These are phyloP conservation scores for Nicotiana undulata DNA, from an alignment of 257 asterid genomes.

Conservation along the genomic window DNA sequence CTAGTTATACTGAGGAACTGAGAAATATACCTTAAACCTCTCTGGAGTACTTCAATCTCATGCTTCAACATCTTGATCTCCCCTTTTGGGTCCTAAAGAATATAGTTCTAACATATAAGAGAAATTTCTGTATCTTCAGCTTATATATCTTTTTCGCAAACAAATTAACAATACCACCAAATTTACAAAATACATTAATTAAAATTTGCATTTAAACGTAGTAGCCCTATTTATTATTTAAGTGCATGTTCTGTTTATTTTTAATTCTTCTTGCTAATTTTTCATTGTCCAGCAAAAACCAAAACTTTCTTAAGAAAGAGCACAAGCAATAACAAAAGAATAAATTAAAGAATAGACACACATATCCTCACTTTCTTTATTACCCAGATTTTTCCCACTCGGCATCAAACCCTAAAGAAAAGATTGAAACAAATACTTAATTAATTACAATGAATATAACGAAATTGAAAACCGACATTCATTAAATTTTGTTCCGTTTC, in stretches of 20 bases:
- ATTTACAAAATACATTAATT: neutral
- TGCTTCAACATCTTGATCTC: conserved; percentile 72
- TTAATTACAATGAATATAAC: neutral
- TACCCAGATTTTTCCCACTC: neutral
- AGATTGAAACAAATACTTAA: neutral
- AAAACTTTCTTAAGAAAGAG: neutral
- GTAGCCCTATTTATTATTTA: neutral
- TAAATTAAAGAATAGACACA: neutral
- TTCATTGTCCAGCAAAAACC: neutral
- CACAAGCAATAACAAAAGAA: neutral
- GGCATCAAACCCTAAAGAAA: neutral
- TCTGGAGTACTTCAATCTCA: conserved; percentile 80
- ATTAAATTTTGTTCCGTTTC: neutral
- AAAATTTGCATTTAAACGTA: neutral
- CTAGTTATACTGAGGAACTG: neutral
- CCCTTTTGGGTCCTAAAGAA: conserved; percentile 54
- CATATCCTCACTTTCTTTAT: neutral
- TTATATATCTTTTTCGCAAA: neutral
- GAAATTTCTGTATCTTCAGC: neutral
- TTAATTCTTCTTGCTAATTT: neutral
- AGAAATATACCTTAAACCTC: conserved; percentile 54
- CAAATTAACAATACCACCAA: neutral
- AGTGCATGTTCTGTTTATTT: neutral
- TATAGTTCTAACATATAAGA: neutral
- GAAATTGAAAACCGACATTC: neutral